Evolutionary conservation across 2,329 filamentous ascomycete genomes (phyloP), one percentile per base, ranked within the genome.

Genomic region (Lecanoromycetidae sp.): DNA sequence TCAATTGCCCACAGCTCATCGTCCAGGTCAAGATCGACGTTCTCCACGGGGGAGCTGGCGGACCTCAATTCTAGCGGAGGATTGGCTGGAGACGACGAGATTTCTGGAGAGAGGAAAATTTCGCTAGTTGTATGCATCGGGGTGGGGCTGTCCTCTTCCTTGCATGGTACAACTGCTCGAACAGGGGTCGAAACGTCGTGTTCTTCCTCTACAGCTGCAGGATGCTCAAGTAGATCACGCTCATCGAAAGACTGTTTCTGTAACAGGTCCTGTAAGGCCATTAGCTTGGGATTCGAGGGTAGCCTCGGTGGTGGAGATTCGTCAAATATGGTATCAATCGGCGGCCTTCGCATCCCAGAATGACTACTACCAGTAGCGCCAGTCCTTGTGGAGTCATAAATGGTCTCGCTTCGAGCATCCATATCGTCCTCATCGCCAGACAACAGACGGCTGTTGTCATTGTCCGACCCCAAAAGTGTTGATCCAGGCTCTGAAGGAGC

Each of bases 281-380:
- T 60, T 43, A 69, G 56, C 55, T 65, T 70, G 51, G 63, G 58
- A 52, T 68, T 67, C 19, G 41, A 20, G 38, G 60, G 62, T 37
- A 57, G 41, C 23, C 58, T 56, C 13, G 63, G 57, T 6, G 60
- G 52, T 50, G 66, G 66, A 42, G 68, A 70, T 56, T 76, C 74
- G 59, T 79, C 74, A 59, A 81, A 80, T 56, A 81, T 77, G 9
- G 74, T 77, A 55, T 80, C 75, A 49, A 81, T 78, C 40, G 71
- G 72, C 51, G 75, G 70, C 35, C 74, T 72, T 55, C 74, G 68
- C 50, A 70, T 64, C 34, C 70, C 71, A 22, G 71, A 71, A 46
- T 69, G 71, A 56, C 64, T 67, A 45, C 70, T 74, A 52, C 69
- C 67, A 13, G 75, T 77, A 43, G 71, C 71, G 55, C 74, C 69